Evolutionary conservation across 768 basidiomycete genomes (phyloP).

Genomic region (Lentinula sp.): DNA sequence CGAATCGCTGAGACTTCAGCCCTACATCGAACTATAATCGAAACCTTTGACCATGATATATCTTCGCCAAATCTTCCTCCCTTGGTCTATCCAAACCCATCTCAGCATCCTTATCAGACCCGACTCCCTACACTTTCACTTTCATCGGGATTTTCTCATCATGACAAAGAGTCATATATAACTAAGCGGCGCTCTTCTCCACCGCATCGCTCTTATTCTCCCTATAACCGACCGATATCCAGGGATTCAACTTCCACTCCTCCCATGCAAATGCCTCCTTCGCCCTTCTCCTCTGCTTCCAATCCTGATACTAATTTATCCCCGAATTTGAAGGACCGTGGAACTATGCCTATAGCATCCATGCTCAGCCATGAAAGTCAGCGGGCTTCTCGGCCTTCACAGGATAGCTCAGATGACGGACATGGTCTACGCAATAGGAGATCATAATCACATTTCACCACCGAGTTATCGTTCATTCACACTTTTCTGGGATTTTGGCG

Average conservation of each 20-base stretch:
- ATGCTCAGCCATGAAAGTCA: conserved; percentile 28
- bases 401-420: neutral
- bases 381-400: neutral
- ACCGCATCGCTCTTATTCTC: conserved; percentile 19
- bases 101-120: conserved; percentile 20
- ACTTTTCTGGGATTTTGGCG: neutral
- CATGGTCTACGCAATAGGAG: neutral
- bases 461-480: neutral
- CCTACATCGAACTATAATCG: conserved; percentile 66
- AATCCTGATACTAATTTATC: conserved; percentile 67
- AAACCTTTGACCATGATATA: conserved; percentile 39
- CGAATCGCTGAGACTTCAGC: conserved; percentile 66
- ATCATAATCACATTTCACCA: neutral
- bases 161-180: neutral
- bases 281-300: conserved; percentile 65
- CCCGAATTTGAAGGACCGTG: conserved; percentile 48
- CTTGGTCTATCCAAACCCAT: conserved; percentile 1
- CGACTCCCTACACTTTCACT: conserved; percentile 13
- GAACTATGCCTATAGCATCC: conserved; percentile 78
- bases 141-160: neutral
- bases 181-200: conserved; percentile 36
- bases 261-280: conserved; percentile 54
- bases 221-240: neutral
- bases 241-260: conserved; percentile 17
- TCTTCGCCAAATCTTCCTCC: conserved; percentile 17